These are phyloP conservation scores for Theobroma cacao DNA, from an alignment of 345 rosid genomes.

Conservation along the genomic window DNA sequence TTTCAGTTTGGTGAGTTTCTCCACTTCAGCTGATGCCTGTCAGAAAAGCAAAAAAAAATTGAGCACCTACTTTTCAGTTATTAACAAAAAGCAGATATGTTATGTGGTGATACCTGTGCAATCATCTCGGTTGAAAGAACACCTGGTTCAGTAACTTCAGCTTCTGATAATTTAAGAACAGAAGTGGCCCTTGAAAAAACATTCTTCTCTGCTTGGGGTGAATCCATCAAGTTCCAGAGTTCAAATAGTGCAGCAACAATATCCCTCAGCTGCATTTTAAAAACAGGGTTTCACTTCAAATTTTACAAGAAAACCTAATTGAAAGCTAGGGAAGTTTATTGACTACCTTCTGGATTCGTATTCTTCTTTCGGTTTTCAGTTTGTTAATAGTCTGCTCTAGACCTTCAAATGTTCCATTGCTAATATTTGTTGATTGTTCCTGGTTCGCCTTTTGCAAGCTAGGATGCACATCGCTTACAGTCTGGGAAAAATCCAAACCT, in stretches of 20 bases:
- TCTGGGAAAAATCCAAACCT: constrained; percentile 77
- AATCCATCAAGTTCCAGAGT: constrained; percentile 94
- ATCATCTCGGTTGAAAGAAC: constrained; percentile 67
- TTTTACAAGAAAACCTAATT: neutral
- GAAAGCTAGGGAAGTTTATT: neutral
- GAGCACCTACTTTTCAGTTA: neutral
- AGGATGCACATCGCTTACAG: constrained; percentile 87
- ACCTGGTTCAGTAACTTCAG: constrained; percentile 59
- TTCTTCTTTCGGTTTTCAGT: constrained; percentile 67
- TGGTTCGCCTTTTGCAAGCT: constrained; percentile 65
- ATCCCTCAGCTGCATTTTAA: constrained; percentile 66
- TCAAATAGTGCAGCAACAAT: constrained; percentile 54
- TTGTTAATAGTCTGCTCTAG: constrained; percentile 64
- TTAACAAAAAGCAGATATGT: neutral
- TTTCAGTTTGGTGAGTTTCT: constrained; percentile 68
- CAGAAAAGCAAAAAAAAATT: constrained; percentile 16
- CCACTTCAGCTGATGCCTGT: constrained; percentile 90
- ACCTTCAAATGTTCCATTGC: constrained; percentile 74
- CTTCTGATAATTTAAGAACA: constrained; percentile 60
- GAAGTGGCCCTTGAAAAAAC: constrained; percentile 51
- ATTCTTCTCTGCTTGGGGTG: constrained; percentile 61
- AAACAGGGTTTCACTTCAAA: constrained; percentile 13
- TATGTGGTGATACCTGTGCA: constrained; percentile 55
- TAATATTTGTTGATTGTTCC: constrained; percentile 84
- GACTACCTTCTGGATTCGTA: constrained; percentile 71